phyloP scores from a whole-genome alignment of 148 eudicot species.

The Beta vulgaris region DNA sequence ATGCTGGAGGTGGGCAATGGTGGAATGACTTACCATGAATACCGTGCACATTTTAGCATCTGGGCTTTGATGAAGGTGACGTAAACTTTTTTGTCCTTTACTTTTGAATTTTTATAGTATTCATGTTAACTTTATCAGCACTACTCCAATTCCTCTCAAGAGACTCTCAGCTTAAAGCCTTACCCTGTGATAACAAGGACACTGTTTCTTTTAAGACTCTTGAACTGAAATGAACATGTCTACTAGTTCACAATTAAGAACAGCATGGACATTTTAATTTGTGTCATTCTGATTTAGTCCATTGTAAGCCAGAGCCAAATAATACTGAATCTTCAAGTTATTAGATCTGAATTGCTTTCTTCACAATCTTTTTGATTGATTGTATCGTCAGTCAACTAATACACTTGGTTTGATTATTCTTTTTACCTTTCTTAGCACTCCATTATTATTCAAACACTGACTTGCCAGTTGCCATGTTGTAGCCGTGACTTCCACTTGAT shows the following conservation, averaged over 20 bases:
- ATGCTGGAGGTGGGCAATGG: constrained; percentile 99
- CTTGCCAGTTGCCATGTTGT: neutral
- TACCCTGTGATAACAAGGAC: neutral
- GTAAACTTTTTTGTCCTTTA: neutral
- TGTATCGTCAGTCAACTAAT: neutral
- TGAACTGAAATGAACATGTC: neutral
- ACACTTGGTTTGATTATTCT: neutral
- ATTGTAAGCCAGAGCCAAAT: neutral
- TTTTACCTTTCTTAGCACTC: neutral
- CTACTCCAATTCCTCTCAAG: neutral
- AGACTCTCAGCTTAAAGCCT: neutral
- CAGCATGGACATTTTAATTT: neutral
- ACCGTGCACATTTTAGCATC: constrained; percentile 88
- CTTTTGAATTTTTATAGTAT: neutral
- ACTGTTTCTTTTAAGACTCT: neutral
- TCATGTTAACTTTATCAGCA: neutral
- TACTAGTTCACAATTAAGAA: neutral
- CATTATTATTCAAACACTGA: neutral
- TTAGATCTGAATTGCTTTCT: neutral
- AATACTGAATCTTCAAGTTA: neutral
- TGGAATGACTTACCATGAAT: constrained; percentile 82
- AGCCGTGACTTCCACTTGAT: neutral
- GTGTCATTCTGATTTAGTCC: neutral
- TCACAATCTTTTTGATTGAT: neutral
- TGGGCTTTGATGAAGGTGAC: constrained; percentile 97